These are phyloP conservation scores for Hortiboletus campestris DNA, from an alignment of 768 basidiomycete genomes.

Conservation along the genomic window DNA sequence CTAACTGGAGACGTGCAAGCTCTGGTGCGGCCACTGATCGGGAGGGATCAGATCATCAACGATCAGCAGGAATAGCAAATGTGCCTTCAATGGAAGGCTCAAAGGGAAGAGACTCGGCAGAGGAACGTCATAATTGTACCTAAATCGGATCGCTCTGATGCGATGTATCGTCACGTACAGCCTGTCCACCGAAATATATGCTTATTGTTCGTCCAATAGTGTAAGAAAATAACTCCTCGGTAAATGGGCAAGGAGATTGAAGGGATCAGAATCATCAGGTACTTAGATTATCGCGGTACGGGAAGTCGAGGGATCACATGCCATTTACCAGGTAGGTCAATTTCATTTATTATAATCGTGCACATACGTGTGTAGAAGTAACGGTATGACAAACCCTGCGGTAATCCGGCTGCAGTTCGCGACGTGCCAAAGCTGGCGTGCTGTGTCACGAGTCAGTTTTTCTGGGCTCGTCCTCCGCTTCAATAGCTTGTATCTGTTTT, in stretches of 20 bases:
- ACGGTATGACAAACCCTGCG: conserved; percentile 13
- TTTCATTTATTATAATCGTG: conserved; percentile 14
- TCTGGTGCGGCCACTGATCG: conserved; percentile 9
- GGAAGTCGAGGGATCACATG: conserved; percentile 8
- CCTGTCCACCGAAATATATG: conserved; percentile 13
- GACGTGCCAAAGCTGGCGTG: conserved; percentile 1
- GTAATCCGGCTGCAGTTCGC: conserved; percentile 4
- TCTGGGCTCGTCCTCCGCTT: conserved; percentile 31
- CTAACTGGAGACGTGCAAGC: conserved; percentile 19
- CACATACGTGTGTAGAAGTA: conserved; percentile 8
- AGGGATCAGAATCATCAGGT: conserved; percentile 23
- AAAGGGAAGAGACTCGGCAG: conserved; percentile 23
- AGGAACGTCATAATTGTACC: conserved; percentile 23
- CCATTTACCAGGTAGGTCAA: conserved; percentile 5
- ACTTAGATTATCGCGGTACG: conserved; percentile 11
- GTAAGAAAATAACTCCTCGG: conserved; percentile 20
- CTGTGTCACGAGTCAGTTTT: conserved; percentile 28
- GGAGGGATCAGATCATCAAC: conserved; percentile 19
- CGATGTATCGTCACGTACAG: conserved; percentile 21
- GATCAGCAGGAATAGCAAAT: conserved; percentile 8
- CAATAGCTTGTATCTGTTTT: conserved; percentile 45
- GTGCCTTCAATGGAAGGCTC: conserved; percentile 23
- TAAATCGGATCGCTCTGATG: conserved; percentile 17
- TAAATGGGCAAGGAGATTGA: conserved; percentile 27
- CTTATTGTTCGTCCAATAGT: conserved; percentile 21